Percentiles rank a stretch among this genome's conserved stretches.
phyloP scores from a whole-genome alignment of 768 basidiomycete species.

The Suillus decipiens region DNA sequence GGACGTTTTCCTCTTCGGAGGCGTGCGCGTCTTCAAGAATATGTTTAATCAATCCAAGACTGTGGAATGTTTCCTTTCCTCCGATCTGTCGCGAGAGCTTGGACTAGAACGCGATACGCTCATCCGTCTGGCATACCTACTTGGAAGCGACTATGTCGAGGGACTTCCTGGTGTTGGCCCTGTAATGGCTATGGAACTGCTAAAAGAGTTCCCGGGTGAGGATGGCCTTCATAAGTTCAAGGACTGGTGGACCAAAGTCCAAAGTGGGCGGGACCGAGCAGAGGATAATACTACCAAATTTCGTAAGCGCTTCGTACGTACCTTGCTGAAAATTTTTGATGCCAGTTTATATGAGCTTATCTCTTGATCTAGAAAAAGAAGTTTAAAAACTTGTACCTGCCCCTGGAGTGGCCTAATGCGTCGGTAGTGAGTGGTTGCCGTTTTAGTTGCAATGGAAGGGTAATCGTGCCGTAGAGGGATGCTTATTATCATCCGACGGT shows the following conservation, averaged over 20 bases:
- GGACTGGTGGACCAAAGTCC: constrained; percentile 94
- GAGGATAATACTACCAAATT: constrained; percentile 77
- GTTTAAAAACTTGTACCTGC: constrained; percentile 80
- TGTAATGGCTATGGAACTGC: constrained; percentile 92
- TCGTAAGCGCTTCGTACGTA: constrained; percentile 81
- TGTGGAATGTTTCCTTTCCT: constrained; percentile 89
- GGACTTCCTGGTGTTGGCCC: constrained; percentile 92
- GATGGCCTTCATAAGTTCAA: constrained; percentile 85
- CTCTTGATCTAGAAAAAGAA: constrained; percentile 71
- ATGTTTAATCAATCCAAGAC: constrained; percentile 99
- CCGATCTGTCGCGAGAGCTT: constrained; percentile 85
- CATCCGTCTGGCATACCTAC: constrained; percentile 86
- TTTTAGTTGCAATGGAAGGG: constrained; percentile 4
- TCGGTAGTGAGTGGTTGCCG: constrained; percentile 63
- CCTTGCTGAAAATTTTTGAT: constrained; percentile 15
- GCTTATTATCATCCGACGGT: constrained; percentile 93
- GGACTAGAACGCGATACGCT: constrained; percentile 85
- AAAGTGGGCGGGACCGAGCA: constrained; percentile 82
- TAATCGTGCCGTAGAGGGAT: constrained; percentile 57
- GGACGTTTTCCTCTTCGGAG: constrained; percentile 98
- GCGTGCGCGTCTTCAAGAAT: constrained; percentile 94
- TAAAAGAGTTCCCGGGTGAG: constrained; percentile 90
- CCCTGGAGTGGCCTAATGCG: constrained; percentile 90
- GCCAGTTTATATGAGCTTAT: constrained; percentile 14
- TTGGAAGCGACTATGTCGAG: constrained; percentile 96